Conservation (phyloP, 2,329 filamentous ascomycete species). For the Diaporthe eres region DNA sequence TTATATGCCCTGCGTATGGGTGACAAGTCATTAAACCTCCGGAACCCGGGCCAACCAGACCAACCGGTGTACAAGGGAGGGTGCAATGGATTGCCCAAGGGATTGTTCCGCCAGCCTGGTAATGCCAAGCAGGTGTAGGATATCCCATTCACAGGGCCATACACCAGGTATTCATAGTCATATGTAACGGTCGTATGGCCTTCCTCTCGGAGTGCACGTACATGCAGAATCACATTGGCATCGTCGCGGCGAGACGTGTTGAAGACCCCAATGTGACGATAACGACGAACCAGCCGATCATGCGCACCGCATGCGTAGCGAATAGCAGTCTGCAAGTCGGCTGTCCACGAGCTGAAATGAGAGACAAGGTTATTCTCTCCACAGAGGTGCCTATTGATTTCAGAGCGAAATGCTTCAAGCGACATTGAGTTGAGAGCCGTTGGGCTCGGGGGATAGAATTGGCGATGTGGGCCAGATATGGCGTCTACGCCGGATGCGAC, state of each 20-base stretch:
- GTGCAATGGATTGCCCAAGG: too few species aligned
- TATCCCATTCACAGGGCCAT: too few species aligned
- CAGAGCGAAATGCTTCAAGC: rapidly evolving
- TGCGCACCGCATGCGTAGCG: background rate
- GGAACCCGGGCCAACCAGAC: too few species aligned
- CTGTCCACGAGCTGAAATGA: background rate
- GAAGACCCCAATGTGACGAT: background rate
- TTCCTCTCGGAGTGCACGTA: background rate
- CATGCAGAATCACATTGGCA: background rate
- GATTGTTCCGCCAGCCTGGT: too few species aligned
- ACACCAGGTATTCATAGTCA: background rate
- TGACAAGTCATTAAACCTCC: too few species aligned
- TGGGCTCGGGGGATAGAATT: background rate
- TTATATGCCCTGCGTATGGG: background rate
- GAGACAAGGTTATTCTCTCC: rapidly evolving
- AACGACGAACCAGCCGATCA: rapidly evolving
- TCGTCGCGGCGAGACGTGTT: background rate
- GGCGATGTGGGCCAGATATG: too few species aligned
- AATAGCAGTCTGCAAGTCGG: background rate
- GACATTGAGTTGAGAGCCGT: background rate
- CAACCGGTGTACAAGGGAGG: too few species aligned
- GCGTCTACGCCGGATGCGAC: background rate
- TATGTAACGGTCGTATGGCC: background rate
- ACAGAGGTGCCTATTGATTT: background rate
- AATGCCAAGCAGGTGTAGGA: too few species aligned